A percentile compares a stretch with the other conserved stretches of the same genome.
Evolutionary conservation across 2,329 filamentous ascomycete genomes (phyloP).

Genomic region (Curvularia lunata): DNA sequence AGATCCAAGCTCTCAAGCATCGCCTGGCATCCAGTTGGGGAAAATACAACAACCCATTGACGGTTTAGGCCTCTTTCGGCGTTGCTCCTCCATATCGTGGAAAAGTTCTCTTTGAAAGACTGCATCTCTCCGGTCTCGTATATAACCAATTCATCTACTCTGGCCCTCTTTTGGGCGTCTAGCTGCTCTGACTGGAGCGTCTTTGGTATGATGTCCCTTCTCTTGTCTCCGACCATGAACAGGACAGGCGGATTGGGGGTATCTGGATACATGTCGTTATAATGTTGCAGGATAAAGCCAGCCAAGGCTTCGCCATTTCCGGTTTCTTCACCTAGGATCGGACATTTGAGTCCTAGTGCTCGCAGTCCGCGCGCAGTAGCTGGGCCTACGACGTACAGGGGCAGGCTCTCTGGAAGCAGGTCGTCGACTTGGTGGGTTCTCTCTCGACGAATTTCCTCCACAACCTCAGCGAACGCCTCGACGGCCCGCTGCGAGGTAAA

Average conservation of each 20-base stretch:
- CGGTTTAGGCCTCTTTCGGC: slow-evolving; percentile 35
- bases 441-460: slow-evolving; percentile 60
- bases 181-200: slow-evolving; percentile 69
- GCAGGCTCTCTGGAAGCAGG: slow-evolving; percentile 58
- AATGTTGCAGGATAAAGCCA: slow-evolving; percentile 78
- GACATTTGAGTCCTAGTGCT: slow-evolving; percentile 57
- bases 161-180: slow-evolving; percentile 60
- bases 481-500: slow-evolving; percentile 86
- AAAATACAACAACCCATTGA: slow-evolving; percentile 79
- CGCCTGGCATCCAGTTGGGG: slow-evolving; percentile 66
- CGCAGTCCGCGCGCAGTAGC: slow-evolving; percentile 78
- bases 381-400: slow-evolving; percentile 80
- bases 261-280: slow-evolving; percentile 56
- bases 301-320: slow-evolving; percentile 86
- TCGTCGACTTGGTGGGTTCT: slow-evolving; percentile 31
- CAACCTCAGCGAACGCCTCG: slow-evolving; percentile 72
- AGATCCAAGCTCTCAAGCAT: slow-evolving; percentile 63
- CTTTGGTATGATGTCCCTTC: slow-evolving; percentile 87
- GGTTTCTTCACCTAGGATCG: slow-evolving; percentile 78
- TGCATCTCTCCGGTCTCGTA: slow-evolving; percentile 87
- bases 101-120: slow-evolving; percentile 75
- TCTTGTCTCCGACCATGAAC: slow-evolving; percentile 89
- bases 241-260: slow-evolving; percentile 67
- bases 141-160: slow-evolving; percentile 79
- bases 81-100: slow-evolving; percentile 57